Evolutionary conservation across 768 basidiomycete genomes (phyloP).

Genomic region (Calocera cornea): DNA sequence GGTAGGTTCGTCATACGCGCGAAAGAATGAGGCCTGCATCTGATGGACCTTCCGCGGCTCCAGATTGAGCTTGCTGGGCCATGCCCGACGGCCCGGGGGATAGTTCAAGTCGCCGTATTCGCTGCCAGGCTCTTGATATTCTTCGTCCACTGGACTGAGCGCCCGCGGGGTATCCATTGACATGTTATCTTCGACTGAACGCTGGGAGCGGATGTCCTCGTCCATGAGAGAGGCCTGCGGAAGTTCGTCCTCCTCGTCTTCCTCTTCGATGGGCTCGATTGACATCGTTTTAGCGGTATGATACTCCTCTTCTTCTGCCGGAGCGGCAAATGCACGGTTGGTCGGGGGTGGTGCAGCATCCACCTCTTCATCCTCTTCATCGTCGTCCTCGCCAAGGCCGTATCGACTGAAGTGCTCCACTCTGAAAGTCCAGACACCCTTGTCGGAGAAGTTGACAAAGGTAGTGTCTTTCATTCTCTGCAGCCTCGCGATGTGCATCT

Average conservation of each 20-base stretch:
- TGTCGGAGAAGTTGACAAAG: slow-evolving; percentile 67
- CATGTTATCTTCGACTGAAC: not conserved
- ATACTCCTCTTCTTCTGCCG: not conserved
- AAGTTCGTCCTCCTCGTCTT: slow-evolving; percentile 6
- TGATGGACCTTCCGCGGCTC: slow-evolving; percentile 82
- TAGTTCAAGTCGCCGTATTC: slow-evolving; percentile 31
- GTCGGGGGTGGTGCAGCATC: not conserved
- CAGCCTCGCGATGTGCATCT: slow-evolving; percentile 62
- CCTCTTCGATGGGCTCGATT: not conserved
- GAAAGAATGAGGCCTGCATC: slow-evolving; percentile 80
- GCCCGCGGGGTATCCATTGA: slow-evolving; percentile 5
- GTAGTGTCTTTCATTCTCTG: slow-evolving; percentile 74
- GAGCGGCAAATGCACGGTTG: slow-evolving; percentile 4
- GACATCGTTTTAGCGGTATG: not conserved
- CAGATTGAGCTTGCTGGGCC: slow-evolving; percentile 61
- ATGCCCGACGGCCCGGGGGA: slow-evolving; percentile 30
- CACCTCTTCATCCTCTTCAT: slow-evolving; percentile 14
- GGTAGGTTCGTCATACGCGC: slow-evolving; percentile 27
- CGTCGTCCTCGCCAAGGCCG: slow-evolving; percentile 16
- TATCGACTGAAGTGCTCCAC: slow-evolving; percentile 65
- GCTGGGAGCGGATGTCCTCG: not conserved
- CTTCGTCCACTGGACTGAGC: slow-evolving; percentile 3
- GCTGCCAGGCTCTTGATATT: slow-evolving; percentile 12
- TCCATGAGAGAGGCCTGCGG: not conserved
- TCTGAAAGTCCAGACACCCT: slow-evolving; percentile 85